Evolutionary conservation across 2,329 filamentous ascomycete genomes (phyloP).

Genomic region (Neofusicoccum ribis): DNA sequence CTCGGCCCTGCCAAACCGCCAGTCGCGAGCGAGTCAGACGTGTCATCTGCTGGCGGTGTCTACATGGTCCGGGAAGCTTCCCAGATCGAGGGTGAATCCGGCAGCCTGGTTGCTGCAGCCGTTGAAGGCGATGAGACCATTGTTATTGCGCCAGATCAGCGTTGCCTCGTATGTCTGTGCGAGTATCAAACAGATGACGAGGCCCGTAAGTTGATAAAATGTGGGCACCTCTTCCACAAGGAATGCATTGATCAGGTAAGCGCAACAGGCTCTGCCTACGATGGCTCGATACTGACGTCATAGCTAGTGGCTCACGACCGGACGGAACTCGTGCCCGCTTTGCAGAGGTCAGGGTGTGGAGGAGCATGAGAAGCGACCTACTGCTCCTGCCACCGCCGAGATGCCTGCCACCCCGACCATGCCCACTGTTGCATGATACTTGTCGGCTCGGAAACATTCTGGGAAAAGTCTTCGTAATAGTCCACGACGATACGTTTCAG

Average conservation of each 20-base stretch:
- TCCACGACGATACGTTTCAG: neutral
- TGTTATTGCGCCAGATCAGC: slow-evolving; percentile 43
- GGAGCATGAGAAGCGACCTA: slow-evolving; percentile 38
- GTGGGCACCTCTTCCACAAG: slow-evolving; percentile 66
- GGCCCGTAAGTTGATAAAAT: slow-evolving; percentile 61
- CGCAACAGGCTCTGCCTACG: neutral
- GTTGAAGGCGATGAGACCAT: slow-evolving; percentile 36
- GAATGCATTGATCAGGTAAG: slow-evolving; percentile 70
- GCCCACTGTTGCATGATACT: slow-evolving; percentile 4
- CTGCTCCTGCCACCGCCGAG: slow-evolving; percentile 9
- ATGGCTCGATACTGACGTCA: slow-evolving; percentile 10
- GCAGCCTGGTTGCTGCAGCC: slow-evolving; percentile 50
- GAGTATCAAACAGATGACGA: slow-evolving; percentile 65
- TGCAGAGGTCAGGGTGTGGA: slow-evolving; percentile 61
- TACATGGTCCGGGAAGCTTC: slow-evolving; percentile 51
- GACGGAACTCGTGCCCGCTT: slow-evolving; percentile 64
- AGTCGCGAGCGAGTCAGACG: slow-evolving; percentile 65
- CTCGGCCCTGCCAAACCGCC: slow-evolving; percentile 69
- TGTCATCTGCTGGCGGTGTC: slow-evolving; percentile 62
- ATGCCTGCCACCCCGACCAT: neutral
- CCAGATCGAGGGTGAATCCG: slow-evolving; percentile 34
- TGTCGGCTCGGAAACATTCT: neutral
- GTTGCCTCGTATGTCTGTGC: slow-evolving; percentile 66
- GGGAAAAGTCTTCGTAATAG: no score
- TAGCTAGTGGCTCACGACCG: slow-evolving; percentile 65